These are phyloP conservation scores for Sesbania bispinosa DNA, from an alignment of 306 rosid genomes.

Conservation along the genomic window DNA sequence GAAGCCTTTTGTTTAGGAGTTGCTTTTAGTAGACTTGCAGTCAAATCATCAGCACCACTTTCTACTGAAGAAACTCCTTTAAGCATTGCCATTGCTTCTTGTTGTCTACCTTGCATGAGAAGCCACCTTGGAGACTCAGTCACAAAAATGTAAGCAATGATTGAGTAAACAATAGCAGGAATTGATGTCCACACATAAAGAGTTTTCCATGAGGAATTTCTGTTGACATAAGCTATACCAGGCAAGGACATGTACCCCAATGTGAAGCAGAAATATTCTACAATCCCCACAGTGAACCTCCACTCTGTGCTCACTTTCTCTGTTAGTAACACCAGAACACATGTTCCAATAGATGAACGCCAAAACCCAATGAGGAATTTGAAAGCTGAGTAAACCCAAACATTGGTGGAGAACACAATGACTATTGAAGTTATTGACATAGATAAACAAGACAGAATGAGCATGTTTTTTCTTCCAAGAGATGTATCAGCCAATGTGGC, in stretches of 20 bases:
- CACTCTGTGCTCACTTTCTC: conserved; percentile 30
- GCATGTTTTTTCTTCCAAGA: conserved; percentile 40
- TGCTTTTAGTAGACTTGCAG: neutral
- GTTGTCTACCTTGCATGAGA: conserved; percentile 10
- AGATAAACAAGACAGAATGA: conserved; percentile 12
- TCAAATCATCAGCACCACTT: neutral
- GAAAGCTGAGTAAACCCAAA: conserved; percentile 39
- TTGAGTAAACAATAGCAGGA: conserved; percentile 18
- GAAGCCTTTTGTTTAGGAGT: neutral
- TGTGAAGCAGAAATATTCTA: conserved; percentile 16
- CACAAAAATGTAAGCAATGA: conserved; percentile 10
- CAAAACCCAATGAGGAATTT: conserved; percentile 29
- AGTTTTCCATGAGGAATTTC: conserved; percentile 23
- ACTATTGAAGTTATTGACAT: conserved; percentile 25
- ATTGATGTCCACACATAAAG: conserved; percentile 32
- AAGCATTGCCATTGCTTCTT: conserved; percentile 20
- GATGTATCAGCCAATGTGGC: conserved; percentile 39
- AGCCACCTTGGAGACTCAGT: conserved; percentile 40
- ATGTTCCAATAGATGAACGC: conserved; percentile 15
- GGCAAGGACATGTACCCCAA: conserved; percentile 28
- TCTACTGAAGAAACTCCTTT: neutral
- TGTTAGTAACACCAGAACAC: conserved; percentile 7
- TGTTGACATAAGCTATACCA: conserved; percentile 29
- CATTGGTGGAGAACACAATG: conserved; percentile 12
- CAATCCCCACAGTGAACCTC: conserved; percentile 29